Evolutionary conservation across 495 filamentous ascomycete species (phyloP).

Genomic region (Cryomyces minteri): DNA sequence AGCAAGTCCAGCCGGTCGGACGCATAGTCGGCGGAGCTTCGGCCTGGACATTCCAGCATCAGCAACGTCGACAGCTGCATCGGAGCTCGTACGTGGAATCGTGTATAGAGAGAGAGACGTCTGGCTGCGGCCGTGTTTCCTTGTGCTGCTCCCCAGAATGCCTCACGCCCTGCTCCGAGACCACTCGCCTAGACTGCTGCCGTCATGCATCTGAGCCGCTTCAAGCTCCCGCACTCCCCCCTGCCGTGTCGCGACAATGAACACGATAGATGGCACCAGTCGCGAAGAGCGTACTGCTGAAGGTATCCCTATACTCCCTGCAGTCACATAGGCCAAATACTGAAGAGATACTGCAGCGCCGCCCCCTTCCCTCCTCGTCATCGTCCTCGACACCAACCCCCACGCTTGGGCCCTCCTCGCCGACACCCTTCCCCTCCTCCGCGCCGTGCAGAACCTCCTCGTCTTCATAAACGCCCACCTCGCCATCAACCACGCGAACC

Average conservation of each 20-base stretch:
- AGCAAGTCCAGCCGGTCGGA: too few relatives aligned
- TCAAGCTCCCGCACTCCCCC: too few relatives aligned
- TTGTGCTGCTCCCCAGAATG: too few relatives aligned
- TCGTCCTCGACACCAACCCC: constrained; percentile 93
- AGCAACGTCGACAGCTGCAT: too few relatives aligned
- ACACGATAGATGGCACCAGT: constrained; percentile 75
- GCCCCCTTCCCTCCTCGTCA: constrained; percentile 69
- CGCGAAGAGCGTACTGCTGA: constrained; percentile 49
- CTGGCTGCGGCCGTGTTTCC: too few relatives aligned
- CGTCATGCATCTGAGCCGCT: too few relatives aligned
- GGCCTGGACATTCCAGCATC: too few relatives aligned
- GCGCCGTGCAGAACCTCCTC: constrained; percentile 74
- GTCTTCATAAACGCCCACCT: constrained; percentile 95
- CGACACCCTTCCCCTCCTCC: constrained; percentile 60
- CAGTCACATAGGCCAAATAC: not conserved
- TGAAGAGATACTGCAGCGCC: constrained; percentile 28
- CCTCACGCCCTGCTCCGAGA: too few relatives aligned
- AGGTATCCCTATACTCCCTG: constrained; percentile 17
- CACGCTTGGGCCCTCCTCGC: constrained; percentile 75
- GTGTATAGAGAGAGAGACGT: too few relatives aligned
- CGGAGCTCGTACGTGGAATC: too few relatives aligned
- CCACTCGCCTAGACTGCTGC: too few relatives aligned
- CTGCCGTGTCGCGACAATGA: constrained; percentile 36
- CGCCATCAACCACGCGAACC: constrained; percentile 79
- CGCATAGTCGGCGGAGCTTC: too few relatives aligned